Percentiles rank a stretch among this genome's conserved stretches.
phyloP scores from a whole-genome alignment of 371 early-diverging fungal species.

The Syncephalastrum monosporum region DNA sequence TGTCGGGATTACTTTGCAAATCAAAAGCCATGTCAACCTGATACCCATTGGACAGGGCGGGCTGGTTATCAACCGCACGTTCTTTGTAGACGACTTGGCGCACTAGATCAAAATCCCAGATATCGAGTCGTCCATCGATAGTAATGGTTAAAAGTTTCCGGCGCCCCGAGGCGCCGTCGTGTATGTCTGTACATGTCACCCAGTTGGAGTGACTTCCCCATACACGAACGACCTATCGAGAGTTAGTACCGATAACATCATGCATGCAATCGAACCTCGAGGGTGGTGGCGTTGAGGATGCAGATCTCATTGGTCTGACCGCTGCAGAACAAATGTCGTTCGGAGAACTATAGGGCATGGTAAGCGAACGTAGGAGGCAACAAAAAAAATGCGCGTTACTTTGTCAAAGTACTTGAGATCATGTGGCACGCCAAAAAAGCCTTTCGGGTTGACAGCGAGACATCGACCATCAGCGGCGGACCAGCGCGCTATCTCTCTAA shows the following conservation, averaged over 20 bases:
- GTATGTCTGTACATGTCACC: constrained; percentile 60
- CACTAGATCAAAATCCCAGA: constrained; percentile 51
- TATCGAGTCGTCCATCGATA: constrained; percentile 44
- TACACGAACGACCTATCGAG: constrained; percentile 55
- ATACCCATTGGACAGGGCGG: not conserved
- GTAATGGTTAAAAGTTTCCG: constrained; percentile 37
- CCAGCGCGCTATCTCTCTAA: constrained; percentile 73
- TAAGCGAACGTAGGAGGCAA: constrained; percentile 6
- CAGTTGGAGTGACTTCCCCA: constrained; percentile 70
- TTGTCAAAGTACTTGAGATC: constrained; percentile 39
- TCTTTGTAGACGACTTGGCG: constrained; percentile 43
- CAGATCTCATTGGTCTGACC: constrained; percentile 46
- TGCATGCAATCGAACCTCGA: constrained; percentile 35
- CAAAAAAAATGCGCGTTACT: too few species aligned
- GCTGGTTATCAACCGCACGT: constrained; percentile 19
- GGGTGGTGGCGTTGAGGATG: constrained; percentile 45
- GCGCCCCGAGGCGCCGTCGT: constrained; percentile 29
- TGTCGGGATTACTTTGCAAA: constrained; percentile 16
- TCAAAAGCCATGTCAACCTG: constrained; percentile 23
- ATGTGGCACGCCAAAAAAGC: constrained; percentile 59
- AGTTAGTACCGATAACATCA: constrained; percentile 13
- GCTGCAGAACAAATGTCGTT: constrained; percentile 41
- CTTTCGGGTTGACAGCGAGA: constrained; percentile 57
- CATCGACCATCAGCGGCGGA: constrained; percentile 71
- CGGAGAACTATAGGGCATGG: constrained; percentile 20